Evolutionary conservation across 75 land plant species (phyloP), one percentile per base, ranked within the genome.

Genomic region (Pinus taeda): DNA sequence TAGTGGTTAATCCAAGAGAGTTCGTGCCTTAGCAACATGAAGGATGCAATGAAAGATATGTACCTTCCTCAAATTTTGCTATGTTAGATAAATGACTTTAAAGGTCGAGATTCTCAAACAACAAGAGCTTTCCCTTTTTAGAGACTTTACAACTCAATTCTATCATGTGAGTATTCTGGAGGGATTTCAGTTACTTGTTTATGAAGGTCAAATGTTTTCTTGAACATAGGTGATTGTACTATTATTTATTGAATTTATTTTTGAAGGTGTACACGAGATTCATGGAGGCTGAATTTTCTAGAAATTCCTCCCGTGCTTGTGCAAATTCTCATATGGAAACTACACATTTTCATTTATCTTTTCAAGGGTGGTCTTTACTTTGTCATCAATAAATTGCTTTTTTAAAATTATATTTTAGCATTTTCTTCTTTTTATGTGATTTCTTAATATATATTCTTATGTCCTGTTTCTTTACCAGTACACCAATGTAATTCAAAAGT

Each of bases 11-110:
- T n/a, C n/a, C n/a, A n/a, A n/a, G n/a, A n/a, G n/a, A n/a, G n/a
- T n/a, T n/a, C n/a, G n/a, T n/a, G n/a, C n/a, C n/a, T n/a, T n/a
- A n/a, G n/a, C n/a, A n/a, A n/a, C n/a, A 69, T 18, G 87, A 77
- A 45, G 58, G 55, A 26, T 75, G 65, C 63, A 84, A 82, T 2
- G 85, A 75, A 62, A 29, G 79, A 59, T 73, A 83, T 49, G 62
- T 88, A 1, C 92, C 97, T 18, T 92, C 97, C 20, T 17, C 83
- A 26, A 94, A 94, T 71, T 94, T 94, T 74, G 82, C 89, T 3
- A 88, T 90, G 91, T 94, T 94, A 57, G 97, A 94, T 64, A 84
- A 74, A 59, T 89, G 97, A 53, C 80, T 94, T 26, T 94, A 88
- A 73, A 75, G 97, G 29, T 94, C 97, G 3, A 92, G 95, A 7